Conservation (phyloP, 495 filamentous ascomycete genomes). For the Talaromyces wortmannii region DNA sequence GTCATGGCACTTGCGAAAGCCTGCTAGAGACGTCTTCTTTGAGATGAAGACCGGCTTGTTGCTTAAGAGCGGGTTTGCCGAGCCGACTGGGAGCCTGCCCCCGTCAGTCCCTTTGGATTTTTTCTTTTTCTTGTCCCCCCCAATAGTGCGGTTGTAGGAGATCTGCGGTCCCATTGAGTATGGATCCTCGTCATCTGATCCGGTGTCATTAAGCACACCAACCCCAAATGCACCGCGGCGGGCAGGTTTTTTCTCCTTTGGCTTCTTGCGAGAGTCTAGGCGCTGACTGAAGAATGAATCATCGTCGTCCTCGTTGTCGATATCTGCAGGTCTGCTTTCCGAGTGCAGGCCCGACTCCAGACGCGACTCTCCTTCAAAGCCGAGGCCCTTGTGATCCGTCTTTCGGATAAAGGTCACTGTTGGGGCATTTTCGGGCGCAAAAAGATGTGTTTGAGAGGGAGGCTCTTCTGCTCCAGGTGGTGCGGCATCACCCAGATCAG, state of each 20-base stretch:
- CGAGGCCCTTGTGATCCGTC: conserved; percentile 73
- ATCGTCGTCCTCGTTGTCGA: conserved; percentile 37
- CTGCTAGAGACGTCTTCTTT: conserved; percentile 56
- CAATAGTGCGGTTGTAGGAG: conserved; percentile 81
- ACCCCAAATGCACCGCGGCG: conserved; percentile 71
- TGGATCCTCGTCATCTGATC: conserved; percentile 95
- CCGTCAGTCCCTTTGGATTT: conserved; percentile 36
- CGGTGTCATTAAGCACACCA: conserved; percentile 87
- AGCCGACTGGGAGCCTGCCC: conserved; percentile 22
- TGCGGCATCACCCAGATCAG: conserved; percentile 54
- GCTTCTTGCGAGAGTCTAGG: conserved; percentile 19
- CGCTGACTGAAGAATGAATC: conserved; percentile 36
- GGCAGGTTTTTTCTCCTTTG: conserved; percentile 41
- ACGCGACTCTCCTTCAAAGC: conserved; percentile 62
- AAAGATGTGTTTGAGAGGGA: conserved; percentile 53
- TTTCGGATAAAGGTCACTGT: conserved; percentile 75
- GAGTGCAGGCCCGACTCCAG: conserved; percentile 20
- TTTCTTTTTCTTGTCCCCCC: conserved; percentile 79
- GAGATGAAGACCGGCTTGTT: conserved; percentile 73
- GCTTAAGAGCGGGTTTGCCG: conserved; percentile 58
- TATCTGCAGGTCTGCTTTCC: conserved; percentile 6
- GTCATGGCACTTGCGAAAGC: conserved; percentile 78
- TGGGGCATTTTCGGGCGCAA: conserved; percentile 79
- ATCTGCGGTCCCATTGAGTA: conserved; percentile 89
- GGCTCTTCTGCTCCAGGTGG: conserved; percentile 15